phyloP scores from a whole-genome alignment of 176 grass and related monocot genomes.

The Tuctoria greenei region DNA sequence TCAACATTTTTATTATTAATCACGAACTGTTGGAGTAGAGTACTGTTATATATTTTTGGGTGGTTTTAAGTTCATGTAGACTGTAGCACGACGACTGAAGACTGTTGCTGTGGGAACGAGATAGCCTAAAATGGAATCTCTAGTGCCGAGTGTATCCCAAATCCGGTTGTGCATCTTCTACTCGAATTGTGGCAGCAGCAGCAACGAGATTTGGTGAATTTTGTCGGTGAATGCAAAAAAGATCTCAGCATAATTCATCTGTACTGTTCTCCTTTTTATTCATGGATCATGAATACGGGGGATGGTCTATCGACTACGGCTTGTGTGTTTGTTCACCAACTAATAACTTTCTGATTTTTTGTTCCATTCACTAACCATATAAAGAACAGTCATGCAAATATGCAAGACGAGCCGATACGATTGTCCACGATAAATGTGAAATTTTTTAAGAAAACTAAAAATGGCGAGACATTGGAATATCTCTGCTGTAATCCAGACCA shows the following conservation, averaged over 20 bases:
- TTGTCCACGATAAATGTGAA: neutral
- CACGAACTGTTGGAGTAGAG: neutral
- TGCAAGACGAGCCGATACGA: neutral
- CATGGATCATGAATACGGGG: neutral
- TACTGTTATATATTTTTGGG: neutral
- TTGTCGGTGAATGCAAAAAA: neutral
- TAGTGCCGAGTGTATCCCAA: neutral
- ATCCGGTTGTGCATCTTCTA: neutral
- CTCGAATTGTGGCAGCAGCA: neutral
- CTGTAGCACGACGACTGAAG: neutral
- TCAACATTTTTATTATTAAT: conserved; percentile 12
- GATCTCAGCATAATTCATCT: neutral
- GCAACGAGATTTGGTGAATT: neutral
- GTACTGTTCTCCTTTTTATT: neutral
- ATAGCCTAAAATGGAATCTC: neutral
- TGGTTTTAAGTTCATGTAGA: neutral
- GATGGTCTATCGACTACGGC: neutral
- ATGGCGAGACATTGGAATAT: neutral
- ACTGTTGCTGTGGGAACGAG: neutral
- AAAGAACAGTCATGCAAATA: neutral
- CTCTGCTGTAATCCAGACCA: neutral
- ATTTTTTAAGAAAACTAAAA: too few species aligned
- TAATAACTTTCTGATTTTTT: neutral
- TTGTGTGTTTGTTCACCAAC: neutral
- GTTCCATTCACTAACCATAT: neutral